Evolutionary conservation across 1,284 basidiomycete genomes (phyloP).

Genomic region (Ceratobasidium sp.): DNA sequence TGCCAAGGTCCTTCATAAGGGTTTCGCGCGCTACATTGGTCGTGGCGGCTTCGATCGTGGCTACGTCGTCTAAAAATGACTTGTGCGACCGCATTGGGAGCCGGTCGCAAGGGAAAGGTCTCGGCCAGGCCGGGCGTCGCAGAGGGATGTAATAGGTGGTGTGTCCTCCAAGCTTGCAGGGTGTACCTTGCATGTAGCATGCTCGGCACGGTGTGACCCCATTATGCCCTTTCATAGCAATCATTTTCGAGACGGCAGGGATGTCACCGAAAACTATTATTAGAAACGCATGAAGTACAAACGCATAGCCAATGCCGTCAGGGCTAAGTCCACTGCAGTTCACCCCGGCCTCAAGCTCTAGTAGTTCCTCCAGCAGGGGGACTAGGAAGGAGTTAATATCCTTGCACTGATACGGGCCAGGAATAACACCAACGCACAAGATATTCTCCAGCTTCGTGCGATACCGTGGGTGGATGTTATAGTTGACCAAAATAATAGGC

Average conservation of each 20-base stretch:
- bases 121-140: not conserved
- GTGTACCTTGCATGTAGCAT: slow-evolving; percentile 50
- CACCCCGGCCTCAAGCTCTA: slow-evolving; percentile 43
- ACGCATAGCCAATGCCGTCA: not conserved
- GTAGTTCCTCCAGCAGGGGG: slow-evolving; percentile 45
- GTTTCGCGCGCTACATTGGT: not conserved
- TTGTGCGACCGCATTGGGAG: slow-evolving; percentile 38
- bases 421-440: slow-evolving; percentile 47
- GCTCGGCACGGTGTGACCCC: slow-evolving; percentile 44
- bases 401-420: slow-evolving; percentile 45
- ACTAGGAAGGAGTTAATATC: slow-evolving; percentile 47
- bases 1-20: slow-evolving; percentile 19
- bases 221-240: slow-evolving; percentile 47
- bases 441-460: slow-evolving; percentile 44
- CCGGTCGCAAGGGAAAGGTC: not conserved
- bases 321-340: not conserved
- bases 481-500: slow-evolving; percentile 48
- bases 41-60: not conserved
- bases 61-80: not conserved
- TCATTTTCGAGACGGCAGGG: slow-evolving; percentile 44
- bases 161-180: not conserved
- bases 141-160: slow-evolving; percentile 43
- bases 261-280: slow-evolving; percentile 47
- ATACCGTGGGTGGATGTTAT: slow-evolving; percentile 46
- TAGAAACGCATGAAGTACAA: slow-evolving; percentile 45